A percentile compares a stretch with the other conserved stretches of the same genome.
Evolutionary conservation across 2,329 filamentous ascomycete genomes (phyloP).

Genomic region (Aureobasidium zeae): DNA sequence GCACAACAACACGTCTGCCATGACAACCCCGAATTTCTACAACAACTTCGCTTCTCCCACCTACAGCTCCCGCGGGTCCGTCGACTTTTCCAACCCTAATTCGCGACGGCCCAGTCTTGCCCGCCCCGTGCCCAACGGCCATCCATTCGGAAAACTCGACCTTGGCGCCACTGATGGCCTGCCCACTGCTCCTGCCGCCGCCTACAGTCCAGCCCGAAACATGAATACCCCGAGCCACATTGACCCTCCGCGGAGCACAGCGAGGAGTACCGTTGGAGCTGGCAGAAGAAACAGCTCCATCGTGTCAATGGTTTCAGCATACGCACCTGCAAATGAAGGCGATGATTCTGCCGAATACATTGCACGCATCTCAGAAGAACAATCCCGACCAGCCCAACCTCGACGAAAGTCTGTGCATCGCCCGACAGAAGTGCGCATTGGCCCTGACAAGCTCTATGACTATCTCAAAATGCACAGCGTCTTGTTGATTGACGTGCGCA

Average conservation of each 20-base stretch:
- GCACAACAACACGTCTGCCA: too few species aligned
- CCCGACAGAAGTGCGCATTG: constrained; percentile 52
- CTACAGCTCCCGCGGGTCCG: constrained; percentile 23
- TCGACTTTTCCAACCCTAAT: constrained; percentile 19
- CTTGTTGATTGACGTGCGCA: constrained; percentile 76
- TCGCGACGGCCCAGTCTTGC: constrained; percentile 36
- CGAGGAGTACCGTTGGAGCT: constrained; percentile 52
- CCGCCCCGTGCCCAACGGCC: constrained; percentile 43
- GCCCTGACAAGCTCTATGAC: constrained; percentile 59
- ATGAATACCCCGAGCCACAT: constrained; percentile 57
- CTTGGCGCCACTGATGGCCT: constrained; percentile 47
- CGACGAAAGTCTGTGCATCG: constrained; percentile 39
- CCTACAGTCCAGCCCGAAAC: constrained; percentile 69
- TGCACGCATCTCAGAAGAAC: constrained; percentile 23
- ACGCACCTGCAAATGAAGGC: constrained; percentile 30
- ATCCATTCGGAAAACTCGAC: constrained; percentile 29
- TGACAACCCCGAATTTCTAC: too few species aligned
- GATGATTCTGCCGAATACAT: constrained; percentile 33
- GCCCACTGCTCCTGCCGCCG: constrained; percentile 63
- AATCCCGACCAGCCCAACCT: constrained; percentile 20
- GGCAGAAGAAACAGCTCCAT: constrained; percentile 46
- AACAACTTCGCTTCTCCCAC: constrained; percentile 27
- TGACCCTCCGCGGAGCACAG: constrained; percentile 55
- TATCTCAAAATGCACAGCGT: constrained; percentile 60
- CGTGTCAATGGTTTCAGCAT: constrained; percentile 28